Evolutionary conservation across 805 yeast genomes (phyloP), one percentile per base, ranked within the genome.

Genomic region (Schizosaccharomyces cryophilus): DNA sequence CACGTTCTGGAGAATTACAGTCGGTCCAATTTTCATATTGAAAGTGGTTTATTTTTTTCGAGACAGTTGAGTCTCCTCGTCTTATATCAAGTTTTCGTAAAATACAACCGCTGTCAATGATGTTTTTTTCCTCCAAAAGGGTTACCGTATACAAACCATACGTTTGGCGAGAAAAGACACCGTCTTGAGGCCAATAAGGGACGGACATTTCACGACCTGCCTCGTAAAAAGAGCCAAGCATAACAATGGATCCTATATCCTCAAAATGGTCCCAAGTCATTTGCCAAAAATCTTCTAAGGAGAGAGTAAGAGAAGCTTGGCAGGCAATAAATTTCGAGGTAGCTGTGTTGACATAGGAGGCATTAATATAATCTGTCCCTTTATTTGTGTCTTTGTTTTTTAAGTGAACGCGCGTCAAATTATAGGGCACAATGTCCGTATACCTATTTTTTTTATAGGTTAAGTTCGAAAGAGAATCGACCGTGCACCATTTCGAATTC

Each of bases 371-470:
- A 68, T 82, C 87, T 5, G 61, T 64, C 13, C 63, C 61, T 15
- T 42, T 51, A 31, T 60, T 54, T 15, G 68, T 65, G 24, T 9
- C 26, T 19, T 6, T 45, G 7, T 24, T 13, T 61, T 71, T 69
- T 58, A 86, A 72, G 63, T 78, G 79, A 13, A 90, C 96, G 62
- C 96, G 75, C 3, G 94, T 79, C 67, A 85, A 90, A 68, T 86
- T 94, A 70, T 80, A 89, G 3, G 95, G 88, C 67, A 85, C 83
- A 54, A 89, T 85, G 69, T 89, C 95, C 66, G 85, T 84, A 73
- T 89, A 89, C 63, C 97, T 73, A 70, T 89, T 87, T 67, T 88
- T 88, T 61, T 77, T 70, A 30, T 51, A 51, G 19, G 56, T 17
- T 6, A 29, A 17, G 15, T 21, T 21, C 30, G 19, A 19, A 4